Percentiles rank a stretch among this genome's conserved stretches.
Conservation (phyloP, 495 filamentous ascomycete genomes). For the Aspergillus carlsbadensis region DNA sequence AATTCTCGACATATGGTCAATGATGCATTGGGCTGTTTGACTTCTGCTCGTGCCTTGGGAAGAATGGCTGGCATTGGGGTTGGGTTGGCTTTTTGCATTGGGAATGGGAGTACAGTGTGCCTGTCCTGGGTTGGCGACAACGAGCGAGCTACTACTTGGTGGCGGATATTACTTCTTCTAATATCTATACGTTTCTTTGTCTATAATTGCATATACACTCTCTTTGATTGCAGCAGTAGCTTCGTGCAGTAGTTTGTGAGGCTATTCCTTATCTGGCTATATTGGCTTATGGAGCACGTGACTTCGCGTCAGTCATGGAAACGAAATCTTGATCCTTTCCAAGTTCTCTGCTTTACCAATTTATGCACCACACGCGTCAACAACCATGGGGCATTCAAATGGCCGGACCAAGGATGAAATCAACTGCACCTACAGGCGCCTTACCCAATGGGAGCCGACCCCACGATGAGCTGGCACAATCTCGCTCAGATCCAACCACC, state of each 20-base stretch:
- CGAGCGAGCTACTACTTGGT: not conserved
- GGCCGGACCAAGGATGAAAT: slow-evolving; percentile 14
- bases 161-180: slow-evolving; percentile 2
- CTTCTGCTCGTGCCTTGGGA: not conserved
- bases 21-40: not conserved
- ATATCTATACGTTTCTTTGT: not conserved
- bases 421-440: not conserved
- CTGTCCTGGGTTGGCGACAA: not conserved
- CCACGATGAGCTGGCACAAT: slow-evolving; percentile 4
- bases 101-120: slow-evolving; percentile 14
- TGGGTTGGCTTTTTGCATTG: slow-evolving; percentile 23
- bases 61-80: not conserved
- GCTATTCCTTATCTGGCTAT: slow-evolving; percentile 15
- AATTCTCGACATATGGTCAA: not conserved
- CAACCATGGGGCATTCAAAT: slow-evolving; percentile 33
- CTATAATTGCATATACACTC: not conserved
- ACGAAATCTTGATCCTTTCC: not conserved
- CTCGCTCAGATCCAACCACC: not conserved
- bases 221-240: not conserved
- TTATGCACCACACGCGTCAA: not conserved
- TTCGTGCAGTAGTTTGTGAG: not conserved
- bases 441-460: slow-evolving; percentile 23
- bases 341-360: not conserved
- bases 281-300: slow-evolving; percentile 24
- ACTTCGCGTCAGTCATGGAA: slow-evolving; percentile 21